Evolutionary conservation across 306 rosid genomes (phyloP).

Genomic region (Comarum palustre): DNA sequence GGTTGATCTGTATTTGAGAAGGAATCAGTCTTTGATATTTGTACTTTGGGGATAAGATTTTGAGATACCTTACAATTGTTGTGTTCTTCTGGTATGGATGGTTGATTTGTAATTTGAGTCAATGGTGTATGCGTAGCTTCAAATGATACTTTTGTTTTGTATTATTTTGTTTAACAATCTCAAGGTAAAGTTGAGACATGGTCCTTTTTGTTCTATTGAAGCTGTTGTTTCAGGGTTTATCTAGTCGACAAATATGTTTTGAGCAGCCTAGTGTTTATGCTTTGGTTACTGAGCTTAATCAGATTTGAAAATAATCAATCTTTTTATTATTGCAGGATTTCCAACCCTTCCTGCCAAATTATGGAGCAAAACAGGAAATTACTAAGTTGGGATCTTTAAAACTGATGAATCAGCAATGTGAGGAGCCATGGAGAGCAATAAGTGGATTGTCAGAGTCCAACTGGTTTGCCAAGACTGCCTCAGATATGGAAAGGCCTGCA

Average conservation of each 20-base stretch:
- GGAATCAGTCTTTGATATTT: slow-evolving; percentile 12
- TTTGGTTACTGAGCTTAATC: neutral
- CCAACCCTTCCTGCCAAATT: slow-evolving; percentile 41
- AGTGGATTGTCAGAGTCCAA: slow-evolving; percentile 38
- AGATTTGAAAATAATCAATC: neutral
- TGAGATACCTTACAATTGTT: neutral
- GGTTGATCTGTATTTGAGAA: neutral
- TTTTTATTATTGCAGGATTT: slow-evolving; percentile 47
- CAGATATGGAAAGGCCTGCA: slow-evolving; percentile 39
- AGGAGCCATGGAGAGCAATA: slow-evolving; percentile 39
- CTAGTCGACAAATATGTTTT: neutral
- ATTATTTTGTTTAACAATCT: neutral
- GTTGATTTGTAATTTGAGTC: slow-evolving; percentile 5
- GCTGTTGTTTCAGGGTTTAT: neutral
- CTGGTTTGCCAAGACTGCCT: slow-evolving; percentile 36
- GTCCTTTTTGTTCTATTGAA: neutral
- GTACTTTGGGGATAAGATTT: slow-evolving; percentile 6
- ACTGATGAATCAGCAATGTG: slow-evolving; percentile 33
- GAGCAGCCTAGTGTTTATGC: neutral
- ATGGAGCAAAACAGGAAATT: slow-evolving; percentile 40
- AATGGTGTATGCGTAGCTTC: neutral
- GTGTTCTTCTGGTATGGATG: slow-evolving; percentile 13
- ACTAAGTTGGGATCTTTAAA: slow-evolving; percentile 46
- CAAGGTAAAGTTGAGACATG: neutral
- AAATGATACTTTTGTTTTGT: neutral